Conservation (phyloP, 192 early-diverging fungal species). For the Coemansia erecta region DNA sequence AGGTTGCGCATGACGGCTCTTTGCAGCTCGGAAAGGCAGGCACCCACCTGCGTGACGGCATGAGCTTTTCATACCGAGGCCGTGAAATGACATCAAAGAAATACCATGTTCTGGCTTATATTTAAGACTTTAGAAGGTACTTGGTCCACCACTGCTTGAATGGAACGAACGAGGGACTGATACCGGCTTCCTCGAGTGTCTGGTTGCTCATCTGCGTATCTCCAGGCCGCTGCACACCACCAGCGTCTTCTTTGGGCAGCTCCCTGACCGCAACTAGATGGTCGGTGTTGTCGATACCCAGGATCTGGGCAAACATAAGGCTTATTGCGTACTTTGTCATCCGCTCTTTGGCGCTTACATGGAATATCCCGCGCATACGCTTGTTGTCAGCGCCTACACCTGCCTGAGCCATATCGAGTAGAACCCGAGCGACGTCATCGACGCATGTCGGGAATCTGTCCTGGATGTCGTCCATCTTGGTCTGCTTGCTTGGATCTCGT, state of each 20-base stretch:
- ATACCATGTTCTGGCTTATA: constrained; percentile 32
- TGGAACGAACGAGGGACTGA: constrained; percentile 23
- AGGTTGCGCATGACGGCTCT: constrained; percentile 16
- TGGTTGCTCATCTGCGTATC: constrained; percentile 29
- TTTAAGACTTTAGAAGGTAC: constrained; percentile 7
- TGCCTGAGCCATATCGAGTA: constrained; percentile 60
- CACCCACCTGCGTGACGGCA: constrained; percentile 24
- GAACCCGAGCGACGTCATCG: constrained; percentile 67
- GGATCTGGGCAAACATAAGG: constrained; percentile 25
- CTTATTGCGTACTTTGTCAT: constrained; percentile 52
- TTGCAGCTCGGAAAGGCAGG: constrained; percentile 48
- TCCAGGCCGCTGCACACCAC: constrained; percentile 30
- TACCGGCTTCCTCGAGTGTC: constrained; percentile 25
- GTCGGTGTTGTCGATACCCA: constrained; percentile 9
- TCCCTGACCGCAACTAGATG: constrained; percentile 18
- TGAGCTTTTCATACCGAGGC: constrained; percentile 30
- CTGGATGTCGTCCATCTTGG: constrained; percentile 67
- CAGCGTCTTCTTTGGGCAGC: constrained; percentile 7
- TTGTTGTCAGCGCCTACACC: constrained; percentile 7
- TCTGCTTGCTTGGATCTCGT: constrained; percentile 20
- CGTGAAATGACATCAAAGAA: constrained; percentile 17
- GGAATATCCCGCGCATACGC: constrained; percentile 25
- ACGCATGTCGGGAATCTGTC: constrained; percentile 82
- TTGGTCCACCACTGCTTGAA: constrained; percentile 40
- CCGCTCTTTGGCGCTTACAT: constrained; percentile 33